Percentiles rank a stretch among this genome's conserved stretches.
phyloP scores from a whole-genome alignment of 139 green algal genomes.

The Pleodorina starrii region DNA sequence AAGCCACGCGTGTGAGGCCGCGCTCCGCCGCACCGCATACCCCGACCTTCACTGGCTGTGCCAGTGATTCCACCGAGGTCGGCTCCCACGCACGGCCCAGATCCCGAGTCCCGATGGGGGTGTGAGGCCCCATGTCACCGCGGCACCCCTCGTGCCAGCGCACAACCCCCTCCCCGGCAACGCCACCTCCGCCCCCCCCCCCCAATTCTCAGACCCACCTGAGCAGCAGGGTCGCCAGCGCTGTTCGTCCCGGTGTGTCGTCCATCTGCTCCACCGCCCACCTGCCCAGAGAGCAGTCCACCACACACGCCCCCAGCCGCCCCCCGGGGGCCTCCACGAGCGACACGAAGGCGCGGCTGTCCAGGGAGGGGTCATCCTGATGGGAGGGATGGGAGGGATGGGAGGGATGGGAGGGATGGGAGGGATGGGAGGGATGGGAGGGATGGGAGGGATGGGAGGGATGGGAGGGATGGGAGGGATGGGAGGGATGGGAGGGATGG shows the following conservation, averaged over 20 bases:
- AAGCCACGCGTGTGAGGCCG: too few species aligned
- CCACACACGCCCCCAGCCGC: conserved; percentile 56
- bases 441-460: neutral
- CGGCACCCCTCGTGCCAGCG: too few species aligned
- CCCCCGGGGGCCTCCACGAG: conserved; percentile 56
- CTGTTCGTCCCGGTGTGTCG: conserved; percentile 44
- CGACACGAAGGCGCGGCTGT: conserved; percentile 51
- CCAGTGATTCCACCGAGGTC: too few species aligned
- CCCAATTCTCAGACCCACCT: too few species aligned
- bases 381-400: neutral
- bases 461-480: neutral
- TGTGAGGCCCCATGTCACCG: too few species aligned
- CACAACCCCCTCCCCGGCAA: too few species aligned
- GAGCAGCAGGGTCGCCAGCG: conserved; percentile 61
- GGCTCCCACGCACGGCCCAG: too few species aligned
- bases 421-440: neutral
- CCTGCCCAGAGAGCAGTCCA: conserved; percentile 62
- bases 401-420: neutral
- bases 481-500: neutral
- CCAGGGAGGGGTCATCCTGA: neutral
- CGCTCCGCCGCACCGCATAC: too few species aligned
- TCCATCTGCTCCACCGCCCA: conserved; percentile 20
- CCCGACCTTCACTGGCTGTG: too few species aligned
- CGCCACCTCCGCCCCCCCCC: too few species aligned
- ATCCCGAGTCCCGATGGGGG: too few species aligned